Conservation (phyloP, 202 grass and related monocot genomes). For the Cymbopogon flexuosus region DNA sequence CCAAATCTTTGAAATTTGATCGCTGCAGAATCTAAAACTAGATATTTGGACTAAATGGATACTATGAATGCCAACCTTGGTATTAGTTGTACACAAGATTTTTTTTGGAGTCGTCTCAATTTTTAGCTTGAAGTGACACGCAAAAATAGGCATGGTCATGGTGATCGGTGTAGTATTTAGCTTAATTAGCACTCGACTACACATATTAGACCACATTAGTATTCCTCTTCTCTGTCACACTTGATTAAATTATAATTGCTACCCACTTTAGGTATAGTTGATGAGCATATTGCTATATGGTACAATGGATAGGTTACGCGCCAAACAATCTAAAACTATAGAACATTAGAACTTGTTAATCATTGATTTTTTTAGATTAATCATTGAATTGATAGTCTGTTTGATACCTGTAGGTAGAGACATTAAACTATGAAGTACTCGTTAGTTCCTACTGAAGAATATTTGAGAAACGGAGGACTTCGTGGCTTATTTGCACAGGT, state of each 20-base stretch:
- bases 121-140: neutral
- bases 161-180: neutral
- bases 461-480: neutral
- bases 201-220: neutral
- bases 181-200: neutral
- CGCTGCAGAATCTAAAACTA: neutral
- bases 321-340: neutral
- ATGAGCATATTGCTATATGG: too few relatives aligned
- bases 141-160: neutral
- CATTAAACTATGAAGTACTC: neutral
- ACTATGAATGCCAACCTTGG: too few relatives aligned
- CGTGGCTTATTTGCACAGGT: neutral
- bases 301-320: neutral
- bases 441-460: slow-evolving; percentile 1
- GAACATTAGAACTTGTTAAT: too few relatives aligned
- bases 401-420: neutral
- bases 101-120: neutral
- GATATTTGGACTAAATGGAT: neutral
- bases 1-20: too few relatives aligned
- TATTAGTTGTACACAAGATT: too few relatives aligned
- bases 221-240: neutral
- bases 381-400: neutral
- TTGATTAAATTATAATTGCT: neutral
- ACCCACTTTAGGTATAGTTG: neutral
- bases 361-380: too few relatives aligned